Evolutionary conservation across 169 alveolate species (phyloP), one percentile per base, ranked within the genome.

Genomic region (Theileria equi): DNA sequence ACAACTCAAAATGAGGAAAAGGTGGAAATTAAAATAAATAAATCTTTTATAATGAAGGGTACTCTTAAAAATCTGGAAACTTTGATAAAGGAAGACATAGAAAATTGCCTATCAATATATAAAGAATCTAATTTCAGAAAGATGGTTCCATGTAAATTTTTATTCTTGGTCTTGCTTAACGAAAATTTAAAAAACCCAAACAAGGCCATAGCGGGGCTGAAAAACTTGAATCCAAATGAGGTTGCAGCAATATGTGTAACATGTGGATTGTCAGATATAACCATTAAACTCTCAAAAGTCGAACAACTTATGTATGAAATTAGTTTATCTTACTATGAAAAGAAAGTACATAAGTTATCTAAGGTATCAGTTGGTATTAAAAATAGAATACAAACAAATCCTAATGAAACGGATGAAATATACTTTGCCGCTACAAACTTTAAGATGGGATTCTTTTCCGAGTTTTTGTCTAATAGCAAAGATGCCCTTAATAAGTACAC

Each of bases 241-340:
- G 84, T 74, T 13, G 72, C 71, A 10, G 84, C 84, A 1, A 59
- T 74, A 5, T 74, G 84, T 28, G 84, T 74, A 19, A 45, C 84
- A 21, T 52, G 84, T 17, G 84, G 84, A 5, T 41, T 26, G 25
- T 40, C 25, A 21, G 84, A 74, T 17, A 74, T 74, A 1, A 3
- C 62, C 41, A 28, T 25, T 23, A 74, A 74, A 48, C 29, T 74
- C 3, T 19, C 54, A 16, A 74, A 74, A 31, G 50, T 74, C 25
- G 84, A 74, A 54, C 70, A 62, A 43, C 44, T 74, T 38, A 36
- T 64, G 21, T 63, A 64, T 10, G 84, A 74, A 23, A 23, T 55
- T 31, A 16, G 79, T 28, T 4, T 63, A 19, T 44, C 84, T 23
- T 74, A 74, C 72, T 74, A 74, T 48, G 84, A 74, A 23, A 35